phyloP scores from a whole-genome alignment of 78 protist species.

The Speleostelium caveatum region DNA sequence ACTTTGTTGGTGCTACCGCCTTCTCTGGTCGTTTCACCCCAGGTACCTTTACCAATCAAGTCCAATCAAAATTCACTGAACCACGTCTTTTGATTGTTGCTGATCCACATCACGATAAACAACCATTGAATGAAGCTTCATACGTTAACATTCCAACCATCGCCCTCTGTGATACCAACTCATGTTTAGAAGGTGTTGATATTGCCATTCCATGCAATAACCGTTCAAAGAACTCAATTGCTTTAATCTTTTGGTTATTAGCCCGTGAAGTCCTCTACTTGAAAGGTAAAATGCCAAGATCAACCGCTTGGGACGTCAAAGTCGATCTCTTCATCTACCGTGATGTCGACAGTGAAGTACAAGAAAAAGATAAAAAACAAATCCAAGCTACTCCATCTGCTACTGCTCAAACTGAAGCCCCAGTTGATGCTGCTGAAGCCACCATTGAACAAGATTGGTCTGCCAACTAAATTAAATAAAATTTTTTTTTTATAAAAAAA shows the following conservation, averaged over 20 bases:
- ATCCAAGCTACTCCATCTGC: not conserved
- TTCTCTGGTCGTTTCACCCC: constrained; percentile 99
- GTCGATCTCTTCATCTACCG: constrained; percentile 89
- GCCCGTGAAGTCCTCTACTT: constrained; percentile 99
- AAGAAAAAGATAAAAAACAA: constrained; percentile 51
- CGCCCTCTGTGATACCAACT: constrained; percentile 99
- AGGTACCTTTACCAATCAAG: constrained; percentile 99
- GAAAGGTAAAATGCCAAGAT: constrained; percentile 95
- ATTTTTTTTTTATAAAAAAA: too few species aligned
- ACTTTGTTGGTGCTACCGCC: constrained; percentile 94
- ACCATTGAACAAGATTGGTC: not conserved
- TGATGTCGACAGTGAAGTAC: constrained; percentile 70
- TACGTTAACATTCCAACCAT: constrained; percentile 99
- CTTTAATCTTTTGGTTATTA: constrained; percentile 98
- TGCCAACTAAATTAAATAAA: too few species aligned
- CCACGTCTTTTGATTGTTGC: constrained; percentile 99
- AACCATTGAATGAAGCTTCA: constrained; percentile 96
- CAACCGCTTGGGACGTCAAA: constrained; percentile 96
- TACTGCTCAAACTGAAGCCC: not conserved
- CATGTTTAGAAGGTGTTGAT: constrained; percentile 96
- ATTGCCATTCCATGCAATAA: constrained; percentile 99
- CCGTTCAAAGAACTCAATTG: constrained; percentile 95
- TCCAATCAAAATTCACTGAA: constrained; percentile 97
- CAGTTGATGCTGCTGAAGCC: not conserved
- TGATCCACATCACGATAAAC: constrained; percentile 98